phyloP scores from a whole-genome alignment of 1,284 basidiomycete species.

The Rugosomyces carneus region DNA sequence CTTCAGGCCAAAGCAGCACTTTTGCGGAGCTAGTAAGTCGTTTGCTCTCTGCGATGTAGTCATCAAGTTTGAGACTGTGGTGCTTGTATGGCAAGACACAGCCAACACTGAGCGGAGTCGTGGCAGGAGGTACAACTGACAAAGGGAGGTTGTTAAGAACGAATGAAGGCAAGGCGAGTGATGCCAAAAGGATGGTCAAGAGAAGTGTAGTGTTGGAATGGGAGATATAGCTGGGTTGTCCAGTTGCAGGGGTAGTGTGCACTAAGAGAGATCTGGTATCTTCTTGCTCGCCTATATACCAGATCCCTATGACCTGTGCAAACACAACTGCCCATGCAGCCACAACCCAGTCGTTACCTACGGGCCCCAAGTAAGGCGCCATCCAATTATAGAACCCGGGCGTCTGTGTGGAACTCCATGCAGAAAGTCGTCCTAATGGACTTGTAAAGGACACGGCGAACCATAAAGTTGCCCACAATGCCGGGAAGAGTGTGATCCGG shows the following conservation, averaged over 20 bases:
- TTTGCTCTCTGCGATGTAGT: slow-evolving; percentile 53
- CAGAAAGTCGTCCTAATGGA: slow-evolving; percentile 62
- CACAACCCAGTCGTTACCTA: slow-evolving; percentile 61
- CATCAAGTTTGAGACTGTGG: slow-evolving; percentile 39
- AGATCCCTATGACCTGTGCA: slow-evolving; percentile 44
- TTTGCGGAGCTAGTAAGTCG: slow-evolving; percentile 39
- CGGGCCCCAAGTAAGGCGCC: slow-evolving; percentile 47
- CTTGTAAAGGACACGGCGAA: slow-evolving; percentile 42
- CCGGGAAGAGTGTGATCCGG: slow-evolving; percentile 55
- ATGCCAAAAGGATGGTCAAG: slow-evolving; percentile 36
- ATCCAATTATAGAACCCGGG: slow-evolving; percentile 57
- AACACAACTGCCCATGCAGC: slow-evolving; percentile 67
- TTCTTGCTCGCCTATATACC: slow-evolving; percentile 45
- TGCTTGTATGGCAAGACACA: slow-evolving; percentile 55
- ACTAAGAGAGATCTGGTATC: slow-evolving; percentile 20
- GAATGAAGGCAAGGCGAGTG: slow-evolving; percentile 54
- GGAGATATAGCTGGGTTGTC: slow-evolving; percentile 12
- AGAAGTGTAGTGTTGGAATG: slow-evolving; percentile 21
- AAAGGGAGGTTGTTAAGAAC: slow-evolving; percentile 35
- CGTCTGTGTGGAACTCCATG: slow-evolving; percentile 58
- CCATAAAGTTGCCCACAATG: slow-evolving; percentile 62
- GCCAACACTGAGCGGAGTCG: slow-evolving; percentile 53
- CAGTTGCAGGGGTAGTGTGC: slow-evolving; percentile 13
- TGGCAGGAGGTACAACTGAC: slow-evolving; percentile 33
- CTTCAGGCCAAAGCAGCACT: slow-evolving; percentile 76